phyloP scores from a whole-genome alignment of 257 asterid genomes.

The Galeopsis tetrahit region DNA sequence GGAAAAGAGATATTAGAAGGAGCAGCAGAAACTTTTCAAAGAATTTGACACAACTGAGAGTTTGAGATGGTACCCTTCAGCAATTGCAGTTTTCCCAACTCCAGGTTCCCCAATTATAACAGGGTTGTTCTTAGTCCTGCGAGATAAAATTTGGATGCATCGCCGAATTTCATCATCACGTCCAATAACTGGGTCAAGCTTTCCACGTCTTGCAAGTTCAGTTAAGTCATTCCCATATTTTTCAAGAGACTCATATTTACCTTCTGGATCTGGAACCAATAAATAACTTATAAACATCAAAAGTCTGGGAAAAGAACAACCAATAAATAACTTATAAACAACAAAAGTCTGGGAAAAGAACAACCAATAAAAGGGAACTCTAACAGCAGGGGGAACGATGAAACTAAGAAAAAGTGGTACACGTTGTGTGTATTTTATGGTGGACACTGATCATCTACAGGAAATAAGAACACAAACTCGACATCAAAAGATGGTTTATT shows the following conservation, averaged over 20 bases:
- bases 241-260: conserved; percentile 89
- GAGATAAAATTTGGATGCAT: conserved; percentile 89
- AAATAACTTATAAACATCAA: conserved; percentile 21
- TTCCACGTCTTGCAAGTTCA: conserved; percentile 95
- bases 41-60: conserved; percentile 18
- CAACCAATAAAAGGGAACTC: not conserved
- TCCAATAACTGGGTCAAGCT: conserved; percentile 96
- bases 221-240: conserved; percentile 95
- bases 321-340: conserved; percentile 17
- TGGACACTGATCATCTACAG: conserved; percentile 9
- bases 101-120: conserved; percentile 99
- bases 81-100: conserved; percentile 98
- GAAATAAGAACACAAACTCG: not conserved
- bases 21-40: conserved; percentile 14
- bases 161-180: conserved; percentile 98
- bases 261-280: conserved; percentile 73
- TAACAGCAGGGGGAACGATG: not conserved
- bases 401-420: not conserved
- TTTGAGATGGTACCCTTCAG: conserved; percentile 78
- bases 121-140: conserved; percentile 96
- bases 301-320: not conserved
- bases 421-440: not conserved
- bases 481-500: conserved; percentile 5
- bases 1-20: not conserved
- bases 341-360: conserved; percentile 11